Evolutionary conservation across 31 red algal species (phyloP).

Genomic region (Odonthalia washingtoniensis): DNA sequence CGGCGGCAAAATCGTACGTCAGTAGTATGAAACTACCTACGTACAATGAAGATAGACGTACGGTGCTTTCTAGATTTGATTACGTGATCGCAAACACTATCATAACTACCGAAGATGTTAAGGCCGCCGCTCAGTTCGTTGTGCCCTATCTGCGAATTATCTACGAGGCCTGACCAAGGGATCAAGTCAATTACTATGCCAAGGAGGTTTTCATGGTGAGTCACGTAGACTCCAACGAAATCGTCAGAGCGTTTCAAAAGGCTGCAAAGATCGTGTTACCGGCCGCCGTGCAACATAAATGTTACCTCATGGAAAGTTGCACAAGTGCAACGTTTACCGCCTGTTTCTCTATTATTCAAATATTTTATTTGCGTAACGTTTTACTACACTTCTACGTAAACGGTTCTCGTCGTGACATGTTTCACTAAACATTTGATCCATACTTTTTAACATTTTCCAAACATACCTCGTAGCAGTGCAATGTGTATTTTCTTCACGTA

Average conservation of each 20-base stretch:
- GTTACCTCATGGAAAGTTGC: too few species aligned
- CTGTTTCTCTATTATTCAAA: too few species aligned
- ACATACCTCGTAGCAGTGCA: too few species aligned
- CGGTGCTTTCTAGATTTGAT: constrained; percentile 58
- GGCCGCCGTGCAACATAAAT: constrained; percentile 81
- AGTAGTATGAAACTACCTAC: constrained; percentile 64
- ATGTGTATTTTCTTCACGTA: too few species aligned
- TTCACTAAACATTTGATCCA: too few species aligned
- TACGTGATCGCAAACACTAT: constrained; percentile 94
- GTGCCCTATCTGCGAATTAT: constrained; percentile 90
- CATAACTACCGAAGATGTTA: constrained; percentile 89
- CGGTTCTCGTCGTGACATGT: too few species aligned
- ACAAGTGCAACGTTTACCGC: too few species aligned
- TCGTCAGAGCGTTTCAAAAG: constrained; percentile 67
- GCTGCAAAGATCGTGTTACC: constrained; percentile 95
- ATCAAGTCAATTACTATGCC: constrained; percentile 95
- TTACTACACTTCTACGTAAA: too few species aligned
- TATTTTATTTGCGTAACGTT: too few species aligned
- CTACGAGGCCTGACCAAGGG: constrained; percentile 95
- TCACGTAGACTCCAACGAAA: constrained; percentile 75
- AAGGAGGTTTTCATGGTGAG: constrained; percentile 96
- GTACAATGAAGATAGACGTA: constrained; percentile 61
- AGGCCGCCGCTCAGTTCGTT: constrained; percentile 55
- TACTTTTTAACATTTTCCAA: too few species aligned
- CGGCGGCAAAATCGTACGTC: too few species aligned